Evolutionary conservation across 2,329 filamentous ascomycete genomes (phyloP), one percentile per base, ranked within the genome.

Genomic region (Xylaria sp.): DNA sequence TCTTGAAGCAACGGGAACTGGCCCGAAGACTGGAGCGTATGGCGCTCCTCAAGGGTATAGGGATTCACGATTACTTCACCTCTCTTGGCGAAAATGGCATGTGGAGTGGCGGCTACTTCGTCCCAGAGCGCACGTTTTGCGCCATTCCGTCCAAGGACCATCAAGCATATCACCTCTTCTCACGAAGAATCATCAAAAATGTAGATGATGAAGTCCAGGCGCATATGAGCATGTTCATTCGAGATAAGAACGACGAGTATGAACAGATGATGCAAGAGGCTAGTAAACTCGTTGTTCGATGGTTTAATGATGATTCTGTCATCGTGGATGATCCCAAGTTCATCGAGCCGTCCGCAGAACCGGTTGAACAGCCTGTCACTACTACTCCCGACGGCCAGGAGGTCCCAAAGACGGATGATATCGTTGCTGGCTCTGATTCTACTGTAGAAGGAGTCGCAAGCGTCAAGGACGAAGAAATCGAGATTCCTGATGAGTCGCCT

Each of bases 41-140:
- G 59, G 86, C 86, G 0, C 78, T 83, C 1, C 83, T 91, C 1
- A 85, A 87, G 52, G 87, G 87, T 0, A 83, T 97, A 0, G 90
- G 91, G 0, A 89, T 93, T 72, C 86, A 87, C 20, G 91, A 95
- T 75, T 88, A 94, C 66, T 96, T 94, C 78, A 92, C 89, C 0
- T 90, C 89, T 0, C 84, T 97, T 7, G 93, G 93, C 0, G 87
- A 90, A 75, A 91, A 91, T 64, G 89, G 91, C 1, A 84, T 86
- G 74, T 88, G 86, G 86, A 85, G 82, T 32, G 86, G 86, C 2
- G 86, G 86, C 0, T 88, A 82, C 80, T 90, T 83, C 76, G 85
- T 88, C 0, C 86, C 86, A 0, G 88, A 94, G 72, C 83, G 94
- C 46, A 97, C 93, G 0, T 97, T 97, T 75, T 95, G 92, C 76